Base-by-base conservation (phyloP, 768 basidiomycete genomes). In the Phylloporus sp. region DNA sequence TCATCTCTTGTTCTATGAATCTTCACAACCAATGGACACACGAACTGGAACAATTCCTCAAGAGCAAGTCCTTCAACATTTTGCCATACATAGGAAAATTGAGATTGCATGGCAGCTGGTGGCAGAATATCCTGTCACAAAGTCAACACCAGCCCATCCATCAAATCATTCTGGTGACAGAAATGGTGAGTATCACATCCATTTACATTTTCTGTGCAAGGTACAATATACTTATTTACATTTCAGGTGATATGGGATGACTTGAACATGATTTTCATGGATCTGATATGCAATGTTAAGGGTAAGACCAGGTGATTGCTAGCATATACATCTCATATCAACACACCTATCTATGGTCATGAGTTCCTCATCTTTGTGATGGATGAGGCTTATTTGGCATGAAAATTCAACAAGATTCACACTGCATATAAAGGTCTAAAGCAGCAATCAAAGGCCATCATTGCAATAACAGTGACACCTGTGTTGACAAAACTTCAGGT, bases 401-500 rank as follows among this genome's bases (percentile, higher is more conserved):
- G 26, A 2, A 52, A 52, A 2, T 41, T 49, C 8, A 49, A 52
- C 24, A 44, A 28, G 5, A 0, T 46, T 6, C 44, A 46, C 9
- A 40, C 3, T 0, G 39, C 48, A 2, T 10, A 4, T 0, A 18
- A 9, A 10, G 17, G n/a, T 1, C 33, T 49, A 3, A 9, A 23
- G 1, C 1, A 7, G 0, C n/a, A 4, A 1, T 31, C 27, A 0
- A 0, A 6, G 0, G 4, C 1, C 0, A 32, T 50, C 2, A 8
- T 52, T 3, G n/a, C 32, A 3, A 52, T 50, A 35, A 52, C 39
- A 0, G 43, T 39, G 3, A 52, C 31, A 0, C 48, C 38, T 2
- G 42, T 52, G 13, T 41, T 40, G 24, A 52, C 48, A 1, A 52
- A 50, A 38, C 11, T 50, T 3, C 43, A 50, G 15, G 48, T n/a